A percentile compares a stretch with the other conserved stretches of the same genome.
phyloP scores from a whole-genome alignment of 768 basidiomycete species.

The Agrocybe praecox region DNA sequence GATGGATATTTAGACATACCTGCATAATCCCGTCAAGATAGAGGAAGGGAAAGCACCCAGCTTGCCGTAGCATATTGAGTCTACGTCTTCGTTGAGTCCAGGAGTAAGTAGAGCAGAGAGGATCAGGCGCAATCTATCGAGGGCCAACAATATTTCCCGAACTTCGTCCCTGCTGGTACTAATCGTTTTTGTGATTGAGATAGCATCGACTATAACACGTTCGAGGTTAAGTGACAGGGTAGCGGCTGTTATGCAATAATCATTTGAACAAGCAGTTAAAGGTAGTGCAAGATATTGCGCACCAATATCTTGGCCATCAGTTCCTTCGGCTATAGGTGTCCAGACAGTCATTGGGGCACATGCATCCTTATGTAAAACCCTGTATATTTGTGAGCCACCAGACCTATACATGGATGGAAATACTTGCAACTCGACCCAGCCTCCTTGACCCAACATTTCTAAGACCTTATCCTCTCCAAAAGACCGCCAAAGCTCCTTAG shows the following conservation, averaged over 20 bases:
- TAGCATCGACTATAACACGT: constrained; percentile 49
- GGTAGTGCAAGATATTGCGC: constrained; percentile 1
- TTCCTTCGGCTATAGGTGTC: constrained; percentile 21
- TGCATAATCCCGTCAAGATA: constrained; percentile 46
- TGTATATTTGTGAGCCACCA: constrained; percentile 4
- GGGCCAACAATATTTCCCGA: constrained; percentile 42
- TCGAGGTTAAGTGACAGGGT: constrained; percentile 55
- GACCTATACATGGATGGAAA: background rate
- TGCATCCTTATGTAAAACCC: constrained; percentile 19
- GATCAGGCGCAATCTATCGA: constrained; percentile 58
- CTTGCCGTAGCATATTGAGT: constrained; percentile 62
- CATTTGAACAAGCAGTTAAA: background rate
- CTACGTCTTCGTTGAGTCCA: constrained; percentile 70
- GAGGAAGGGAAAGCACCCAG: constrained; percentile 48
- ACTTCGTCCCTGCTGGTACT: constrained; percentile 47
- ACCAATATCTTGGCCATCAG: constrained; percentile 24
- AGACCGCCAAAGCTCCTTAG: constrained; percentile 83
- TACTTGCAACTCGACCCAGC: constrained; percentile 74
- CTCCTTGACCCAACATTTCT: constrained; percentile 69
- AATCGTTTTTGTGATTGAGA: constrained; percentile 52
- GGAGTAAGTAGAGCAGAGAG: constrained; percentile 70
- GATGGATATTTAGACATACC: constrained; percentile 37
- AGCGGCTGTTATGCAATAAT: constrained; percentile 36
- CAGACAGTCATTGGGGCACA: constrained; percentile 26
- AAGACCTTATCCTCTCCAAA: constrained; percentile 76